These are phyloP conservation scores for Fragilariopsis cylindrus DNA, from an alignment of 108 stramenopile genomes.

Conservation along the genomic window DNA sequence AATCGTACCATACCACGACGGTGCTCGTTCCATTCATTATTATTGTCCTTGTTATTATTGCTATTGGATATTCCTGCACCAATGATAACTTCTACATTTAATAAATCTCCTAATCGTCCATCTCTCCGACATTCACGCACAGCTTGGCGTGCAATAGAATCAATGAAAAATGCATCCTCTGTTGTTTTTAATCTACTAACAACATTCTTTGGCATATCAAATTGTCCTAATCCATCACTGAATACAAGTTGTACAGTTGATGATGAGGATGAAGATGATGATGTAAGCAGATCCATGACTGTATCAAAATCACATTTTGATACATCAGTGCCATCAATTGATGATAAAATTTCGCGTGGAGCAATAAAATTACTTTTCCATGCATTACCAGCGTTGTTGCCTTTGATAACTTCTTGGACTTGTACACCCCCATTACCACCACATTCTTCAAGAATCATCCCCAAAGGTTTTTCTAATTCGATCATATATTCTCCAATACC, in stretches of 20 bases:
- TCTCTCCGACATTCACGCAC: slow-evolving; percentile 28
- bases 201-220: slow-evolving; percentile 43
- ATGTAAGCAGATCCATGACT: slow-evolving; percentile 37
- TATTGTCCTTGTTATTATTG: neutral
- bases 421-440: slow-evolving; percentile 25
- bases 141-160: slow-evolving; percentile 36
- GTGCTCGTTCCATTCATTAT: neutral
- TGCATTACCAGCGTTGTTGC: slow-evolving; percentile 19
- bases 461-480: slow-evolving; percentile 35
- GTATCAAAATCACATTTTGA: slow-evolving; percentile 30
- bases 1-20: slow-evolving; percentile 38
- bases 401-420: slow-evolving; percentile 17
- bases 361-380: slow-evolving; percentile 18
- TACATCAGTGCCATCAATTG: slow-evolving; percentile 26
- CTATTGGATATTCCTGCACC: slow-evolving; percentile 28
- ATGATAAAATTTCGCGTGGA: slow-evolving; percentile 26
- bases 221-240: slow-evolving; percentile 34
- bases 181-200: slow-evolving; percentile 20
- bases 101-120: slow-evolving; percentile 34
- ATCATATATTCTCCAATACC: slow-evolving; percentile 37
- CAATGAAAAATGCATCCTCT: slow-evolving; percentile 35
- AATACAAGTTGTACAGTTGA: slow-evolving; percentile 8
- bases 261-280: neutral
- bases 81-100: slow-evolving; percentile 35
- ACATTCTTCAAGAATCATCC: slow-evolving; percentile 39